Conservation (phyloP, 139 green algal genomes). For the Closterium sp. region DNA sequence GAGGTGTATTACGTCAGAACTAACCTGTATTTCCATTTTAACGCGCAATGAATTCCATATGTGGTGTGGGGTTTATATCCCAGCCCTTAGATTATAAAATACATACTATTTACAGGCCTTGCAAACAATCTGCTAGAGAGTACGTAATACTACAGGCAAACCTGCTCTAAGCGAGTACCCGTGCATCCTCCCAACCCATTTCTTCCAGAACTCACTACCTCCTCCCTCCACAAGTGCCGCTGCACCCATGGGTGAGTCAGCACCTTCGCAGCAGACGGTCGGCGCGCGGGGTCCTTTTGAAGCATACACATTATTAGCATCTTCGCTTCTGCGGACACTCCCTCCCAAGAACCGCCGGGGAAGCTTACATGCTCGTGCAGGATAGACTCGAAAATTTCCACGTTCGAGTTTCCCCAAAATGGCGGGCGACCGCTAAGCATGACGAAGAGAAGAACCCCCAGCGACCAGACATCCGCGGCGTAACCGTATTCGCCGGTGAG, state of each 20-base stretch:
- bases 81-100: too few species aligned
- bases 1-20: too few species aligned
- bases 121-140: not conserved
- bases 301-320: slow-evolving; percentile 47
- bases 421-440: slow-evolving; percentile 25
- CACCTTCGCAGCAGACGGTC: slow-evolving; percentile 50
- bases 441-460: slow-evolving; percentile 76
- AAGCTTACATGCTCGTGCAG: slow-evolving; percentile 33
- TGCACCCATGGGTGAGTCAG: slow-evolving; percentile 68
- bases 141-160: not conserved
- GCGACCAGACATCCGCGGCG: slow-evolving; percentile 77
- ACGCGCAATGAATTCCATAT: too few species aligned
- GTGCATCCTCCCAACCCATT: not conserved
- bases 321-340: slow-evolving; percentile 49
- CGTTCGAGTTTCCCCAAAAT: slow-evolving; percentile 13
- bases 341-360: slow-evolving; percentile 12
- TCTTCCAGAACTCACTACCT: not conserved
- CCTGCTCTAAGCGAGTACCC: not conserved
- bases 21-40: too few species aligned
- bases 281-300: slow-evolving; percentile 31
- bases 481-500: slow-evolving; percentile 70
- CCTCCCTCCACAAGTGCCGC: not conserved
- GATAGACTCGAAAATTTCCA: slow-evolving; percentile 39
- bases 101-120: too few species aligned
- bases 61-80: too few species aligned